Percentiles rank a stretch among this genome's conserved stretches.
Conservation (phyloP, 768 basidiomycete genomes). For the Mycena sanguinolenta region DNA sequence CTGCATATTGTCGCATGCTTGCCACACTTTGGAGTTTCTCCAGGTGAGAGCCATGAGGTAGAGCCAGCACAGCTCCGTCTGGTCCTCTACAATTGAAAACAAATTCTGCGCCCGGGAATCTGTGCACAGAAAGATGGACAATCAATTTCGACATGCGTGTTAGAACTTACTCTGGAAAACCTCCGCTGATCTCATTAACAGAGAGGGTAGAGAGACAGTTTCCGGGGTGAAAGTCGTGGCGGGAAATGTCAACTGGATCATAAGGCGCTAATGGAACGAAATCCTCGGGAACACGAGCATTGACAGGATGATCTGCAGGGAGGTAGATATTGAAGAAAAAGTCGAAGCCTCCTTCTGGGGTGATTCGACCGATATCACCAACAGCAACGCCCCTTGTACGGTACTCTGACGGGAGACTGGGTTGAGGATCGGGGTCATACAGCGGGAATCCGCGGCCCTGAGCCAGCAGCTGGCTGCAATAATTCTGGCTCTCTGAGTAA, state of each 20-base stretch:
- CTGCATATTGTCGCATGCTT: background rate
- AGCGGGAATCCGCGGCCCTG: conserved; percentile 46
- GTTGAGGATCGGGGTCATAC: conserved; percentile 45
- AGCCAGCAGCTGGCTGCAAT: conserved; percentile 19
- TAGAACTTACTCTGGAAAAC: background rate
- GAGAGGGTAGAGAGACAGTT: background rate
- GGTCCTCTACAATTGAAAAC: background rate
- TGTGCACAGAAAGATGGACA: background rate
- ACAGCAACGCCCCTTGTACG: conserved; percentile 43
- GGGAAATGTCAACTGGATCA: background rate
- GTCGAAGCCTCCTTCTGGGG: no score
- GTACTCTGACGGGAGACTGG: conserved; percentile 36
- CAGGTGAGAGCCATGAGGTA: background rate
- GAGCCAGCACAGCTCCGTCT: background rate
- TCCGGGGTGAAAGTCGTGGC: background rate
- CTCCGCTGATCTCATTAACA: no score
- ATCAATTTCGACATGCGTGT: background rate
- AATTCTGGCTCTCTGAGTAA: conserved; percentile 9
- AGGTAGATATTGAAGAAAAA: no score
- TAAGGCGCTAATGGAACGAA: conserved; percentile 32
- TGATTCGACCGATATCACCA: conserved; percentile 52
- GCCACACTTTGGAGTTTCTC: background rate
- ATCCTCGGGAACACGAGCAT: conserved; percentile 43
- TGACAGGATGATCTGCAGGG: conserved; percentile 42
- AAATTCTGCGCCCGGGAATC: background rate